A percentile compares a stretch with the other conserved stretches of the same genome.
Evolutionary conservation across 2,329 filamentous ascomycete species (phyloP).

Genomic region (Colletotrichum sp.): DNA sequence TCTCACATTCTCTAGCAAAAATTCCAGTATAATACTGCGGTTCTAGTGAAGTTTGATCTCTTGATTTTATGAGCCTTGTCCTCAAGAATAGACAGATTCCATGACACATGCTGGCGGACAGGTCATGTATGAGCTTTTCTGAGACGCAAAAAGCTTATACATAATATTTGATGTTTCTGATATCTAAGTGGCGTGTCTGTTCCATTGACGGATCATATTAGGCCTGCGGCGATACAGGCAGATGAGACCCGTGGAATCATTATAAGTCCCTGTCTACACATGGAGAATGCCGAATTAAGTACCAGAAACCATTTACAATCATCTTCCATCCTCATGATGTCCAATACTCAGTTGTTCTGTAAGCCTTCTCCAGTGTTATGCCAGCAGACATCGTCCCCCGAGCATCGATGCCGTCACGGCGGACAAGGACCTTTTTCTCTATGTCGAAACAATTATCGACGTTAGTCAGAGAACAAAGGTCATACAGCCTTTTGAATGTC

Average conservation of each 20-base stretch:
- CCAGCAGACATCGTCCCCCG: neutral
- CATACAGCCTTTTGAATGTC: slow-evolving; percentile 28
- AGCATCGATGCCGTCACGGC: neutral
- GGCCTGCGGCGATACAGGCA: neutral
- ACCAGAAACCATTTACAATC: fast-evolving
- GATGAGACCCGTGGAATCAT: neutral
- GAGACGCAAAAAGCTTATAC: fast-evolving
- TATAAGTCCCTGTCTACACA: neutral
- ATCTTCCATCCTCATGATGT: neutral
- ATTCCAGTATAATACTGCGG: fast-evolving
- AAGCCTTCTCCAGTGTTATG: neutral
- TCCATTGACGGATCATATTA: neutral
- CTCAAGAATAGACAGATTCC: neutral
- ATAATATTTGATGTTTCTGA: neutral
- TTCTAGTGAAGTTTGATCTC: neutral
- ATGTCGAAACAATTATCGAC: neutral
- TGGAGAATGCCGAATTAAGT: neutral
- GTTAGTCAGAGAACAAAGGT: slow-evolving; percentile 25
- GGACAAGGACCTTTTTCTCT: neutral
- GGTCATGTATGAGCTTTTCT: neutral
- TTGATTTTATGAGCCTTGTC: neutral
- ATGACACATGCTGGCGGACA: neutral
- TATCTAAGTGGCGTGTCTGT: neutral
- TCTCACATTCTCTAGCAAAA: neutral
- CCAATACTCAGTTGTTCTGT: neutral